Evolutionary conservation across 306 rosid genomes (phyloP).

Genomic region (Rubus parviflorus): DNA sequence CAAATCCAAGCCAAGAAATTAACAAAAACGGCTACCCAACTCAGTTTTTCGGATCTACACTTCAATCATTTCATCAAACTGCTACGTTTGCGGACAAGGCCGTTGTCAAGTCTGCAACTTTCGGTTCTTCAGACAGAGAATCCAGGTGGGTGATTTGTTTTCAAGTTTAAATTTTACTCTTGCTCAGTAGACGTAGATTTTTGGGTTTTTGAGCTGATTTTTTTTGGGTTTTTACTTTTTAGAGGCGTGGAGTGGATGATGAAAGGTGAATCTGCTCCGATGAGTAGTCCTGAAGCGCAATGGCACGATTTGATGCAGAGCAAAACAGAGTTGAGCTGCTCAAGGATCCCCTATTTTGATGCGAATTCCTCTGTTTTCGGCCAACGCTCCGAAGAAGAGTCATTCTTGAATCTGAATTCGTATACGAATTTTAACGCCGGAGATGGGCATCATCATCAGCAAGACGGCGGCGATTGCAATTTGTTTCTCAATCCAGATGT

Average conservation of each 20-base stretch:
- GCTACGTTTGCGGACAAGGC: slow-evolving; percentile 35
- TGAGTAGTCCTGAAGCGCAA: slow-evolving; percentile 42
- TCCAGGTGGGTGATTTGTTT: slow-evolving; percentile 40
- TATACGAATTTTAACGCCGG: slow-evolving; percentile 34
- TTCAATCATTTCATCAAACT: slow-evolving; percentile 40
- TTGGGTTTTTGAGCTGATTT: neutral
- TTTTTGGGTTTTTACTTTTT: neutral
- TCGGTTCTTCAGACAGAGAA: slow-evolving; percentile 34
- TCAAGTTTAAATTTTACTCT: neutral
- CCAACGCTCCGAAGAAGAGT: slow-evolving; percentile 23
- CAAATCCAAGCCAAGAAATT: slow-evolving; percentile 34
- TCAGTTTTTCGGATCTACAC: slow-evolving; percentile 38
- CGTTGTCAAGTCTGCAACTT: slow-evolving; percentile 31
- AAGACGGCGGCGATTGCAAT: slow-evolving; percentile 26
- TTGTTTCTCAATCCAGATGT: slow-evolving; percentile 42
- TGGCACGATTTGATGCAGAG: slow-evolving; percentile 56
- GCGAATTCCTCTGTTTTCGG: slow-evolving; percentile 15
- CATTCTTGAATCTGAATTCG: slow-evolving; percentile 48
- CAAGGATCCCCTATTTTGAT: slow-evolving; percentile 30
- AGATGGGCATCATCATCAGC: slow-evolving; percentile 29
- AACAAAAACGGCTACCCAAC: slow-evolving; percentile 34
- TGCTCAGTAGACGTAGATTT: neutral
- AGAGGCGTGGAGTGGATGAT: slow-evolving; percentile 72
- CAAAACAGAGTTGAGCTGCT: slow-evolving; percentile 41
- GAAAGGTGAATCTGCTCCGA: slow-evolving; percentile 48